Evolutionary conservation across 208 protist species (phyloP), one percentile per base, ranked within the genome.

Genomic region (Leishmania tropica): DNA sequence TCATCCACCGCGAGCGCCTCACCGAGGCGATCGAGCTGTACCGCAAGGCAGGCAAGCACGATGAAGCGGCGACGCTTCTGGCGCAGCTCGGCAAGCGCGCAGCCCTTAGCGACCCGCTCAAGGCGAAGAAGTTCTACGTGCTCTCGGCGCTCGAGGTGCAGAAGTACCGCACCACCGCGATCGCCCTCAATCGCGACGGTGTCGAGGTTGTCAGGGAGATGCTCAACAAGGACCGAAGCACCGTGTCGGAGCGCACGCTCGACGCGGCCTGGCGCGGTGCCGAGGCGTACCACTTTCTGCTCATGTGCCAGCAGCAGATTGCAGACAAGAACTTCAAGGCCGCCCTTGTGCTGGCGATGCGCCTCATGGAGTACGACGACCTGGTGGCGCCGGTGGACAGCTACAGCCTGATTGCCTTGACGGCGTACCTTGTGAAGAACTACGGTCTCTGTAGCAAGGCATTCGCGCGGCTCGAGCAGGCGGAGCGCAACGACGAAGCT

Each of bases 41-140:
- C 90, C 94, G 97, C 84, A 99, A 99, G 88, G 98, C 98, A 2
- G 92, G 96, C 42, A 94, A 94, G 51, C 94, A 99, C 88, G 89
- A 95, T 58, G 97, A 99, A 80, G 95, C 97, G 21, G 98, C 98
- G 45, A 96, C 94, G 87, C 89, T 99, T 67, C 92, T 99, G 53
- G 85, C 92, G n/a, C 81, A 97, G 85, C 87, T 98, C 37, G 95
- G 88, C 40, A 91, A 95, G 78, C 88, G 88, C 19, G 95, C 89
- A 15, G 92, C 92, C 35, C 72, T 86, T 65, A 93, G 93, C 31
- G 92, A 98, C 70, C 92, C 95, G 31, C 87, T 99, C 19, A 87
- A 92, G 60, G 97, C 96, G 13, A 99, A 99, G 89, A 99, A 99
- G 92, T 96, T 99, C 67, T 98, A 97, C 80, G 98, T 99, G 48